Evolutionary conservation across 1,284 basidiomycete species (phyloP).

Genomic region (Fistulina hepatica): DNA sequence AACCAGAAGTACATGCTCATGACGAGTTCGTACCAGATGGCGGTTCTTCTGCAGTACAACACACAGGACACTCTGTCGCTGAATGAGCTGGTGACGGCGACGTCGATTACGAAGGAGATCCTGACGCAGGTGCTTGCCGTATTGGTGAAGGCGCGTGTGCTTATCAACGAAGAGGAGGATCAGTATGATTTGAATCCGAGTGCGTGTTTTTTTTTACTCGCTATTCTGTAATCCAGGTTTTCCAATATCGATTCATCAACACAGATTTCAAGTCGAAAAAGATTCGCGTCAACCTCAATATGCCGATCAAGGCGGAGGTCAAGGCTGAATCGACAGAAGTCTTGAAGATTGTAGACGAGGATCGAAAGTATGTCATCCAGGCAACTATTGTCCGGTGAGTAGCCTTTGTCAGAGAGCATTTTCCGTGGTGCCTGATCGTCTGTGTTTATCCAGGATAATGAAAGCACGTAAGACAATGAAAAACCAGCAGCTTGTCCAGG

Average conservation of each 20-base stretch:
- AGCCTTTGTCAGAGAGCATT: no score
- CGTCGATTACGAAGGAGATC: constrained; percentile 74
- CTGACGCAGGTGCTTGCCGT: constrained; percentile 76
- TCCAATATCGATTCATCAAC: neutral
- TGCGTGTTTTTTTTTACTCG: constrained; percentile 27
- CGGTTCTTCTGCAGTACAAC: constrained; percentile 92
- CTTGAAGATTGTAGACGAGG: constrained; percentile 93
- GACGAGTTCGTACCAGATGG: constrained; percentile 94
- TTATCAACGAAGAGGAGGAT: constrained; percentile 77
- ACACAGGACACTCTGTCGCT: constrained; percentile 76
- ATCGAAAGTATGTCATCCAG: constrained; percentile 94
- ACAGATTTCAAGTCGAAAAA: constrained; percentile 96
- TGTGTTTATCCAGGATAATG: constrained; percentile 89
- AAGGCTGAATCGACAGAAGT: constrained; percentile 90
- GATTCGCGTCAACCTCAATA: constrained; percentile 89
- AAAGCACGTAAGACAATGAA: constrained; percentile 97
- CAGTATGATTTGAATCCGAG: constrained; percentile 92
- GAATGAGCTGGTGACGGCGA: constrained; percentile 76
- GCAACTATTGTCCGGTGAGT: constrained; percentile 90
- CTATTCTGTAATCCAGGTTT: neutral
- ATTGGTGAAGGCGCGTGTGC: constrained; percentile 83
- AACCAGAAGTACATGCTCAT: constrained; percentile 94
- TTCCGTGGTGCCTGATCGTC: no score
- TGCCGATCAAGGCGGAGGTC: constrained; percentile 90
- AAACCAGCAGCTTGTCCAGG: constrained; percentile 89